phyloP scores from a whole-genome alignment of 768 basidiomycete species.

The Pulveroboletus frians region DNA sequence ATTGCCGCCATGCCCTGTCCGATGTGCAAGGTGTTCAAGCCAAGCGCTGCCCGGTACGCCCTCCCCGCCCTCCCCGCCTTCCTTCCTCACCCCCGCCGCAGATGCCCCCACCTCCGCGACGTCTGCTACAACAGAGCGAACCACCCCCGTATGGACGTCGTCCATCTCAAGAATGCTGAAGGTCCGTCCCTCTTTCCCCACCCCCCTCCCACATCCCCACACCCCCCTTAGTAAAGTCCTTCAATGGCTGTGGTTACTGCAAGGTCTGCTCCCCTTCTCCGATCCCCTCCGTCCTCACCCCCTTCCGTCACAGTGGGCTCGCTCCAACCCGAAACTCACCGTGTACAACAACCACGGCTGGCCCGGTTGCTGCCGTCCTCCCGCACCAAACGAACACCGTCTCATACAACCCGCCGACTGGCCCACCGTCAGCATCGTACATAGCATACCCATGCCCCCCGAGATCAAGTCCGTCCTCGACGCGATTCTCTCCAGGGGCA shows the following conservation, averaged over 20 bases:
- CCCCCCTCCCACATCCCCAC: slow-evolving; percentile 12
- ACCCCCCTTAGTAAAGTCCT: slow-evolving; percentile 56
- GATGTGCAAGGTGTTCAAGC: slow-evolving; percentile 81
- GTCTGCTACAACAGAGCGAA: slow-evolving; percentile 67
- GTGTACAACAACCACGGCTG: slow-evolving; percentile 71
- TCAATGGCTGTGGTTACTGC: slow-evolving; percentile 88
- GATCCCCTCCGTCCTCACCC: slow-evolving; percentile 24
- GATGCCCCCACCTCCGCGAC: slow-evolving; percentile 73
- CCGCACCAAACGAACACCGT: slow-evolving; percentile 51
- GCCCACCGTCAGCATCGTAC: slow-evolving; percentile 72
- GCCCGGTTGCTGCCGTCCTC: slow-evolving; percentile 88
- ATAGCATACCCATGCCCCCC: slow-evolving; percentile 66
- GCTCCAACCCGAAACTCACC: slow-evolving; percentile 49
- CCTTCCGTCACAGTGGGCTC: slow-evolving; percentile 58
- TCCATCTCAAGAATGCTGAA: slow-evolving; percentile 84
- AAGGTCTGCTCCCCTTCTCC: slow-evolving; percentile 48
- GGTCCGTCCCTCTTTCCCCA: slow-evolving; percentile 40
- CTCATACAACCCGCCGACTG: slow-evolving; percentile 71
- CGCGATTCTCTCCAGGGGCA: slow-evolving; percentile 40
- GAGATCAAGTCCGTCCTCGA: slow-evolving; percentile 69
- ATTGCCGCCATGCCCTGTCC: slow-evolving; percentile 66
- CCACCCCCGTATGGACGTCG: slow-evolving; percentile 74
- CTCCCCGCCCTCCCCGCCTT: slow-evolving; percentile 7
- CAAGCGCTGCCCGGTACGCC: slow-evolving; percentile 48
- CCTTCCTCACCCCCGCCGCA: slow-evolving; percentile 31